Evolutionary conservation across 2,329 filamentous ascomycete species (phyloP).

Genomic region (Alternaria sp.): DNA sequence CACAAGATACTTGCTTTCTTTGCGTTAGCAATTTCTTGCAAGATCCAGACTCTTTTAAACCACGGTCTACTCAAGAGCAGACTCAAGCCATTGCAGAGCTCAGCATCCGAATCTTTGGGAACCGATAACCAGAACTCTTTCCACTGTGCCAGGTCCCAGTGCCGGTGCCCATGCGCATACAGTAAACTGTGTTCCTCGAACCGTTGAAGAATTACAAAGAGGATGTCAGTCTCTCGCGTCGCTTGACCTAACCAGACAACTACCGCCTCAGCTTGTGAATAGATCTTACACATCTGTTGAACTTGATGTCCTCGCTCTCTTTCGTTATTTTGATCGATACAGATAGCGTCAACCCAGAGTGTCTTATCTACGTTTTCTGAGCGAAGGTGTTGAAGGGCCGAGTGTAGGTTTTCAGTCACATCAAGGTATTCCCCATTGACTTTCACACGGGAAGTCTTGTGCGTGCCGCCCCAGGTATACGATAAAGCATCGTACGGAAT

Average conservation of each 20-base stretch:
- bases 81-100: accelerated
- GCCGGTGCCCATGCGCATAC: background rate
- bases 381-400: background rate
- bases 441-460: background rate
- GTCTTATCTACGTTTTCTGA: background rate
- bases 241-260: conserved; percentile 40
- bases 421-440: accelerated
- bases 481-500: conserved; percentile 15
- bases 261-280: conserved; percentile 31
- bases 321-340: conserved; percentile 36
- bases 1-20: background rate
- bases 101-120: background rate
- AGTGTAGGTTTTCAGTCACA: background rate
- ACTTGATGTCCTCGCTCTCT: conserved; percentile 38
- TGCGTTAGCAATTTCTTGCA: conserved; percentile 37
- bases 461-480: background rate
- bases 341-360: background rate
- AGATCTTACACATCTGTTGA: conserved; percentile 37
- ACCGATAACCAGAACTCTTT: accelerated
- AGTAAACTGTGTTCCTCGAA: background rate
- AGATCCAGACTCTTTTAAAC: conserved; percentile 33
- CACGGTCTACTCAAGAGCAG: conserved; percentile 12
- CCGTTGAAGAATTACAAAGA: too few relatives aligned
- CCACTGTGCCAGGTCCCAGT: background rate
- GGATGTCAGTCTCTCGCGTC: background rate